phyloP scores from a whole-genome alignment of 352 stramenopile genomes.

The Phytophthora parvispora region DNA sequence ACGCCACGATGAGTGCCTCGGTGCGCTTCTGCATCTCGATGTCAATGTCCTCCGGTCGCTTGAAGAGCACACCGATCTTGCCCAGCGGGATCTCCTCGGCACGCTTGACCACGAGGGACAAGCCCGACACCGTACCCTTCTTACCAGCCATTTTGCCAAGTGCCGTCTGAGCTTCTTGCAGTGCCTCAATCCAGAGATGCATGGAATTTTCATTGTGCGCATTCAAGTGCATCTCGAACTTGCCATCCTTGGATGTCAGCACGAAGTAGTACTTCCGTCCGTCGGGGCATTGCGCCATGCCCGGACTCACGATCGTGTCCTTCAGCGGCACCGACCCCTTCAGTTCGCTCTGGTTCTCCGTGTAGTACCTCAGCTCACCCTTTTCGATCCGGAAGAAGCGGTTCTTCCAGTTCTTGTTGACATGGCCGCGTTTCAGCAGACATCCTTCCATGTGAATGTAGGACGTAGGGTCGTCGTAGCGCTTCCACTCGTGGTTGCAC shows the following conservation, averaged over 20 bases:
- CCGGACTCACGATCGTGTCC: slow-evolving; percentile 84
- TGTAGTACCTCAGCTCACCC: slow-evolving; percentile 86
- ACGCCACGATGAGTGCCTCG: slow-evolving; percentile 79
- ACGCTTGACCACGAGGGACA: slow-evolving; percentile 80
- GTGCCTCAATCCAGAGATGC: slow-evolving; percentile 88
- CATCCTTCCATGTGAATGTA: slow-evolving; percentile 92
- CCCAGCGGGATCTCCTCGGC: slow-evolving; percentile 83
- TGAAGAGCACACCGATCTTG: slow-evolving; percentile 72
- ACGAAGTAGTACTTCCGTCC: slow-evolving; percentile 90
- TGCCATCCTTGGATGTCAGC: slow-evolving; percentile 81
- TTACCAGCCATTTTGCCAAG: slow-evolving; percentile 58
- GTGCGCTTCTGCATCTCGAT: slow-evolving; percentile 82
- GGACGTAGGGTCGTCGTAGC: slow-evolving; percentile 87
- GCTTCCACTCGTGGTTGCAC: slow-evolving; percentile 86
- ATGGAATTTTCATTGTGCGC: slow-evolving; percentile 87
- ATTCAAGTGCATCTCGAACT: slow-evolving; percentile 90
- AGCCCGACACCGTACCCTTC: slow-evolving; percentile 61
- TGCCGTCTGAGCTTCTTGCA: slow-evolving; percentile 81
- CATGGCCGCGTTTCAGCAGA: slow-evolving; percentile 82
- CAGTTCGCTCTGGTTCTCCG: slow-evolving; percentile 77
- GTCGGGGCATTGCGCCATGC: slow-evolving; percentile 85
- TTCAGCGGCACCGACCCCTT: slow-evolving; percentile 83
- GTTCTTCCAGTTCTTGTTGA: slow-evolving; percentile 93
- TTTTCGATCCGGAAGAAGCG: slow-evolving; percentile 90
- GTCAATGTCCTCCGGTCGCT: slow-evolving; percentile 66